Percentiles rank a stretch among this genome's conserved stretches.
Conservation (phyloP, 2,329 filamentous ascomycete genomes). For the Neofusicoccum ribis region DNA sequence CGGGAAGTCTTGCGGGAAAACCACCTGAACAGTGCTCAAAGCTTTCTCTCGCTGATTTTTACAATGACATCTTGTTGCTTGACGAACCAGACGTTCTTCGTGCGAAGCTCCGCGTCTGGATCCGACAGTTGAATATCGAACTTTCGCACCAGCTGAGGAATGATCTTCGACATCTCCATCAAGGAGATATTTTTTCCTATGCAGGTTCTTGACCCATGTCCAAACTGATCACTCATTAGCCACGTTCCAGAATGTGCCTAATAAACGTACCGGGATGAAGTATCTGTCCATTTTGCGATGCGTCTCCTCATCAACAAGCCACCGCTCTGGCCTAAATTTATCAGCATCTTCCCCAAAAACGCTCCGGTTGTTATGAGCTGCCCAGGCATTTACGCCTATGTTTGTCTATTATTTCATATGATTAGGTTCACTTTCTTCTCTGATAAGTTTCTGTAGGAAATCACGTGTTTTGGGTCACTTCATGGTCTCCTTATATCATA, state of each 20-base stretch:
- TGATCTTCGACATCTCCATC: constrained; percentile 38
- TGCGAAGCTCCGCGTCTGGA: neutral
- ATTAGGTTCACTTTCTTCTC: too few relatives aligned
- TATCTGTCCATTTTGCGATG: neutral
- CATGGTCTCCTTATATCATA: too few relatives aligned
- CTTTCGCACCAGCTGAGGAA: constrained; percentile 25
- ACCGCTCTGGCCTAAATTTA: constrained; percentile 26
- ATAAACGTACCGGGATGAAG: neutral
- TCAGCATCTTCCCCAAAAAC: constrained; percentile 38
- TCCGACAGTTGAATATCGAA: neutral
- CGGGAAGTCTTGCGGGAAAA: too few relatives aligned
- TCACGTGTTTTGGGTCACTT: too few relatives aligned
- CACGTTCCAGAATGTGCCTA: too few relatives aligned
- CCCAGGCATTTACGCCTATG: constrained; percentile 42
- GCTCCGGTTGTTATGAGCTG: constrained; percentile 36
- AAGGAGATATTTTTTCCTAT: constrained; percentile 39
- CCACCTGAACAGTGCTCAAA: too few relatives aligned
- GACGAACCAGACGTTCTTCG: neutral
- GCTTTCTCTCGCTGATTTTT: too few relatives aligned
- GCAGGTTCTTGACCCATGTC: constrained; percentile 41
- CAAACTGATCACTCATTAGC: constrained; percentile 35
- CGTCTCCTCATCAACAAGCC: constrained; percentile 23
- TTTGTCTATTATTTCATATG: constrained; percentile 21
- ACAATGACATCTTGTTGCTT: neutral
- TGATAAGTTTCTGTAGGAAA: constrained; percentile 21